phyloP scores from a whole-genome alignment of 1,284 basidiomycete genomes.

The Athelia psychrophila region DNA sequence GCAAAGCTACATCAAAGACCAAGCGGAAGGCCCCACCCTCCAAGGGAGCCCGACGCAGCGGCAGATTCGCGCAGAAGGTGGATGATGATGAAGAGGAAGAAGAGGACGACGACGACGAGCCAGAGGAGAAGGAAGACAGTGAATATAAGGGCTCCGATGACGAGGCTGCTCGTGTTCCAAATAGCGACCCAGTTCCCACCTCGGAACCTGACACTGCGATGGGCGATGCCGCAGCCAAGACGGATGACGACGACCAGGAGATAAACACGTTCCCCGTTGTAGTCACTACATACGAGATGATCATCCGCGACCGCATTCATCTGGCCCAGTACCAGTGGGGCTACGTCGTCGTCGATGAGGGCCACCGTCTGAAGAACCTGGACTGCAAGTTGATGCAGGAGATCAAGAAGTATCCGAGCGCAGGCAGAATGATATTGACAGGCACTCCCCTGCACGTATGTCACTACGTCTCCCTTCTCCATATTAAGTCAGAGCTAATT shows the following conservation, averaged over 20 bases:
- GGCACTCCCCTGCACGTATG: slow-evolving; percentile 90
- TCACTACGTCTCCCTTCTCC: slow-evolving; percentile 6
- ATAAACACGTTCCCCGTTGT: slow-evolving; percentile 67
- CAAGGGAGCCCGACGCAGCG: slow-evolving; percentile 3
- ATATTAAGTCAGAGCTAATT: neutral
- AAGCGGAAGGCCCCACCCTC: slow-evolving; percentile 13
- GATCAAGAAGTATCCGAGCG: slow-evolving; percentile 85
- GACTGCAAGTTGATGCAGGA: slow-evolving; percentile 89
- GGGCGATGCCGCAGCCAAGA: slow-evolving; percentile 1
- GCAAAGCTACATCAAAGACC: slow-evolving; percentile 17
- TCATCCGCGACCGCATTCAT: slow-evolving; percentile 77
- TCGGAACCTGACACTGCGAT: slow-evolving; percentile 18
- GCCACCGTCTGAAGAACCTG: slow-evolving; percentile 92
- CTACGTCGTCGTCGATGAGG: slow-evolving; percentile 95
- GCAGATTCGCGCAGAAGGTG: slow-evolving; percentile 1
- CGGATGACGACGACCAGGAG: slow-evolving; percentile 1
- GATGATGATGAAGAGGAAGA: slow-evolving; percentile 12
- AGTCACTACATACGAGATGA: slow-evolving; percentile 92
- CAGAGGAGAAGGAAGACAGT: slow-evolving; percentile 8
- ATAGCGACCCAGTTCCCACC: neutral
- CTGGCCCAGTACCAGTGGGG: slow-evolving; percentile 80
- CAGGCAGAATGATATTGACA: slow-evolving; percentile 89
- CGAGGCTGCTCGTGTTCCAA: neutral
- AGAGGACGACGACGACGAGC: slow-evolving; percentile 15
- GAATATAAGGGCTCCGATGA: slow-evolving; percentile 1